Percentiles rank a stretch among this genome's conserved stretches.
Conservation (phyloP, 495 filamentous ascomycete species). For the Penicillium chermesinum region DNA sequence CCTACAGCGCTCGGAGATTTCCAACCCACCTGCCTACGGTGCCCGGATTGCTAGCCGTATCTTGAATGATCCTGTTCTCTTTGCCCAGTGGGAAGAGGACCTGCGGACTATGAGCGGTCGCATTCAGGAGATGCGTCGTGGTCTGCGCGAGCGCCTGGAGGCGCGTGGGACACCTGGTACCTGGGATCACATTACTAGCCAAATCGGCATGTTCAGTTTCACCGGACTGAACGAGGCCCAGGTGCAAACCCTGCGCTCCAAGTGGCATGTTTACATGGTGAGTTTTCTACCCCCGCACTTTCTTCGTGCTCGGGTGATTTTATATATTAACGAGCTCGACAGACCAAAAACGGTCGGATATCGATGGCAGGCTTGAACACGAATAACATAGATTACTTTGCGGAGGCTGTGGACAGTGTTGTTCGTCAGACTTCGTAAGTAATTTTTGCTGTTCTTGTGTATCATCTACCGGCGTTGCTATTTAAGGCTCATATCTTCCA, state of each 20-base stretch:
- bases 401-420: constrained; percentile 78
- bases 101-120: constrained; percentile 89
- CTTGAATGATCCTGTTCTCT: constrained; percentile 77
- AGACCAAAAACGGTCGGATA: constrained; percentile 95
- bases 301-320: neutral
- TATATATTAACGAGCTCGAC: neutral
- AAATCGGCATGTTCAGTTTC: constrained; percentile 99
- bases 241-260: constrained; percentile 71
- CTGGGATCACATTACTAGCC: constrained; percentile 95
- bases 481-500: neutral
- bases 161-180: constrained; percentile 73
- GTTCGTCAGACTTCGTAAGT: constrained; percentile 56
- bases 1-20: constrained; percentile 94
- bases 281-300: constrained; percentile 5
- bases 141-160: constrained; percentile 70
- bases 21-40: constrained; percentile 91
- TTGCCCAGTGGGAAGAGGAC: constrained; percentile 92
- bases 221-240: constrained; percentile 85
- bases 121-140: constrained; percentile 82
- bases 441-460: neutral
- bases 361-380: constrained; percentile 95
- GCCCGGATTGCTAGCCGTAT: constrained; percentile 78
- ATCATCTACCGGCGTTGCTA: neutral
- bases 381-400: constrained; percentile 86
- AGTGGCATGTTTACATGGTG: constrained; percentile 88